phyloP scores from a whole-genome alignment of 2,329 filamentous ascomycete genomes.

The Xenoacremonium recifei region DNA sequence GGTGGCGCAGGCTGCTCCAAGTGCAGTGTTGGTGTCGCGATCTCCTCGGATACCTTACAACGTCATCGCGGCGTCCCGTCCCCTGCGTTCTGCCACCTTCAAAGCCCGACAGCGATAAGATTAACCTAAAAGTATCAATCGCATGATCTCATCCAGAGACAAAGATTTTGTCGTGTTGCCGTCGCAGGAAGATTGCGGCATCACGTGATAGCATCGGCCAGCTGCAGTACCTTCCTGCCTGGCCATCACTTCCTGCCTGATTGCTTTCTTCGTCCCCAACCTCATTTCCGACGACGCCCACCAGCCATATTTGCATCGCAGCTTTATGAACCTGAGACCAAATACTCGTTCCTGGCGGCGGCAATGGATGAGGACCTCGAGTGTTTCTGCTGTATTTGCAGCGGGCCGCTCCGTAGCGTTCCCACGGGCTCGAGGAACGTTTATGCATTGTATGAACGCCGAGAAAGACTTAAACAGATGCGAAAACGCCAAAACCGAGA shows the following conservation, averaged over 20 bases:
- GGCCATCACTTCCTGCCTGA: not conserved
- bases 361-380: conserved; percentile 5
- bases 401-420: not conserved
- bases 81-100: too few species aligned
- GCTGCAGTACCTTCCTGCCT: not conserved
- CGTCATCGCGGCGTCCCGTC: too few species aligned
- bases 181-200: too few species aligned
- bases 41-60: too few species aligned
- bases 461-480: not conserved
- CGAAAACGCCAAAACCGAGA: not conserved
- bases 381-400: conserved; percentile 12
- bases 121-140: too few species aligned
- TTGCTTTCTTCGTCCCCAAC: not conserved
- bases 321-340: not conserved
- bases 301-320: not conserved
- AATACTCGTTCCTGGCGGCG: not conserved
- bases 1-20: too few species aligned
- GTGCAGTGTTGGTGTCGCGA: too few species aligned
- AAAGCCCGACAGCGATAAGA: too few species aligned
- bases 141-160: too few species aligned
- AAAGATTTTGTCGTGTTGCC: too few species aligned
- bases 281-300: not conserved
- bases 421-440: conserved; percentile 2
- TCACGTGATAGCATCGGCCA: too few species aligned
- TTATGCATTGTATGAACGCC: conserved; percentile 1